Base-by-base conservation (phyloP, 108 stramenopile genomes). In the Nitzschia palea region DNA sequence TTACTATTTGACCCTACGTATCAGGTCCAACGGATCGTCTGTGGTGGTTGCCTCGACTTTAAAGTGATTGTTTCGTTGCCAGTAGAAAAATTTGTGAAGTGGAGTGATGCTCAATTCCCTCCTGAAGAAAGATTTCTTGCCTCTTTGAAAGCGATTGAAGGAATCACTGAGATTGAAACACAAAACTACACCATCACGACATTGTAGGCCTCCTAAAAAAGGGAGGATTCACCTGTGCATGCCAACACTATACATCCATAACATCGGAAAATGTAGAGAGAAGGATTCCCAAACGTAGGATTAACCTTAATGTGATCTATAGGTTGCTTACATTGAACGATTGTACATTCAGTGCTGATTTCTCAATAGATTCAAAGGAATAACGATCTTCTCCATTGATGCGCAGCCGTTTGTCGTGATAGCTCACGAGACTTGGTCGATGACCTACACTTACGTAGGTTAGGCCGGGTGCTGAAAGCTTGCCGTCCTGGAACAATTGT, bases 381-480 rank as follows among this genome's bases (percentile, higher is more conserved):
- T 60, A 59, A 28, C 43, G 44, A 30, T 74, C 64, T 53, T 75
- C 85, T 12, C 83, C 85, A 37, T 60, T 73, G 42, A 87, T 57
- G 2, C 85, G 67, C 47, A 98, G 76, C 73, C 89, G 85, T 18
- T 76, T 62, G 44, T 95, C 89, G 63, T 98, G 97, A 68, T 79
- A 97, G 2, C 71, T 74, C 26, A 94, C 54, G 31, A 98, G 78
- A 58, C 84, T 90, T 15, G 96, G 96, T 20, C 97, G 78, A 73
- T 97, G 97, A 27, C 97, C 97, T 3, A 98, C 97, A 68, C 91
- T 93, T 2, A 98, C 81, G 51, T 83, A 94, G 15, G 89, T 91
- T 31, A 94, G 52, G 23, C 91, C 89, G 25, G 86, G 79, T 31
- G 70, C 65, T 22, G 90, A 84, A 32, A 88, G 36, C 22, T 68